Conservation (phyloP, 2,329 filamentous ascomycete species). For the Colletotrichum trifolii region DNA sequence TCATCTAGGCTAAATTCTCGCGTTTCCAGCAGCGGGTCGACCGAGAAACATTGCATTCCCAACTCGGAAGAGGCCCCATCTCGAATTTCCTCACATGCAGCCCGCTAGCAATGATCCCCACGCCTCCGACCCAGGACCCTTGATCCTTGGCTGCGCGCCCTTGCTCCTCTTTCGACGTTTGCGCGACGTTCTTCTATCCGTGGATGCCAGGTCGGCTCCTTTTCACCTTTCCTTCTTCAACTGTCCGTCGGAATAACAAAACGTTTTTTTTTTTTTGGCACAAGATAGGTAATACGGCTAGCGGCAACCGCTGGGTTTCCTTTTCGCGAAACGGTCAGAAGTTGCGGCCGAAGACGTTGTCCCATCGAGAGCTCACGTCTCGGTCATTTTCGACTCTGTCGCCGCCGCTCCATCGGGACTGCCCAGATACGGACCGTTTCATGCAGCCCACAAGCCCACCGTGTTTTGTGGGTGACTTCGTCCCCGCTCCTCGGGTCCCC, state of each 20-base stretch:
- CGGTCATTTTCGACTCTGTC: not conserved
- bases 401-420: slow-evolving; percentile 6
- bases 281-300: too few relatives aligned
- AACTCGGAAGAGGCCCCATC: slow-evolving; percentile 32
- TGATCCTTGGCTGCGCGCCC: slow-evolving; percentile 23
- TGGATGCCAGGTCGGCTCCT: slow-evolving; percentile 17
- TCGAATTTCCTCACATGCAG: slow-evolving; percentile 32
- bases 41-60: slow-evolving; percentile 35
- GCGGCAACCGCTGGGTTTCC: too few relatives aligned
- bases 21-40: slow-evolving; percentile 22
- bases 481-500: slow-evolving; percentile 28
- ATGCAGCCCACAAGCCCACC: slow-evolving; percentile 28
- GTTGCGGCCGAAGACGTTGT: too few relatives aligned
- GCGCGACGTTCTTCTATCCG: not conserved
- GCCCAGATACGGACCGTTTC: slow-evolving; percentile 27
- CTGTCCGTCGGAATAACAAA: slow-evolving; percentile 1
- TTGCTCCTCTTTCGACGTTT: slow-evolving; percentile 11
- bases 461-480: slow-evolving; percentile 3
- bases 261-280: not conserved
- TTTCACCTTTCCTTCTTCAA: slow-evolving; percentile 4
- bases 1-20: slow-evolving; percentile 20
- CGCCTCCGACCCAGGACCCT: slow-evolving; percentile 21
- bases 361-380: not conserved
- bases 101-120: slow-evolving; percentile 29
- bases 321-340: too few relatives aligned